Conservation (phyloP, 163 green algal species). For the Volvox carteri region DNA sequence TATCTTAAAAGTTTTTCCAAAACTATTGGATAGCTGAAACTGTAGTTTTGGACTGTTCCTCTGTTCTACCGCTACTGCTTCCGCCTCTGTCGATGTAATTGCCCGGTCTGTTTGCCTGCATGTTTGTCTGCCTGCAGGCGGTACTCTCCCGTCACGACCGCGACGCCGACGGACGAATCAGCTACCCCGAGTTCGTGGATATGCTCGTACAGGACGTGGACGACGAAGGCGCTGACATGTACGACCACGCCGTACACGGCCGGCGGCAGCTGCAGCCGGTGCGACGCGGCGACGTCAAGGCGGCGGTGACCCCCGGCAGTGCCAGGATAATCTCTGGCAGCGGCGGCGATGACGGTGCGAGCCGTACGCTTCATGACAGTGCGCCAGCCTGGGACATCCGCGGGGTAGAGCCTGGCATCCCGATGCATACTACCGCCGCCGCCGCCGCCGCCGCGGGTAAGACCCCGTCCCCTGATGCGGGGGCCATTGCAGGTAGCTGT, state of each 20-base stretch:
- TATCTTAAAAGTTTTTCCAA: no score
- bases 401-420: neutral
- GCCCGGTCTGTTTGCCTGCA: neutral
- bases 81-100: neutral
- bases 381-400: neutral
- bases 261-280: neutral
- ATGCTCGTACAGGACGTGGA: slow-evolving; percentile 39
- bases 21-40: no score
- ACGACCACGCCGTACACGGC: neutral
- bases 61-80: neutral
- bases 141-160: slow-evolving; percentile 24
- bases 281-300: no score
- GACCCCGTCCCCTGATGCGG: no score
- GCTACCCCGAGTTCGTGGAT: slow-evolving; percentile 47
- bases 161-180: slow-evolving; percentile 43
- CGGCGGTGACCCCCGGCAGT: neutral
- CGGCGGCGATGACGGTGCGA: neutral
- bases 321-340: no score
- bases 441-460: neutral
- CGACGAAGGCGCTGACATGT: neutral
- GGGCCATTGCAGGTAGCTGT: no score
- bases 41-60: no score
- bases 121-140: neutral
- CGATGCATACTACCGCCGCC: neutral
- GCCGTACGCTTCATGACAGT: neutral